A percentile compares a stretch with the other conserved stretches of the same genome.
phyloP scores from a whole-genome alignment of 2,329 filamentous ascomycete species.

The Neobulgaria alba region DNA sequence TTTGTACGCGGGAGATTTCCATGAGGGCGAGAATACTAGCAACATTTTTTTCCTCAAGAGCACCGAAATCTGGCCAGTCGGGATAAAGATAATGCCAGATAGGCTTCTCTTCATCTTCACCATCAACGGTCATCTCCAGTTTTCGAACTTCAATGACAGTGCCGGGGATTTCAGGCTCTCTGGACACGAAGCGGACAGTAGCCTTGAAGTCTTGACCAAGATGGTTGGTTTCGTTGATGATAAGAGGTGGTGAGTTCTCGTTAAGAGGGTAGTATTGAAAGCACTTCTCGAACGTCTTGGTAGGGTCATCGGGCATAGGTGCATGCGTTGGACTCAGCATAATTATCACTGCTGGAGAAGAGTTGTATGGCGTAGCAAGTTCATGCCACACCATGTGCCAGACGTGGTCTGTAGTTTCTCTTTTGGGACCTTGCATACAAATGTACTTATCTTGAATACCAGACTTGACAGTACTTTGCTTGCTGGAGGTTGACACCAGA shows the following conservation, averaged over 20 bases:
- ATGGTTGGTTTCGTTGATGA: slow-evolving; percentile 54
- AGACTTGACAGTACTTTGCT: slow-evolving; percentile 20
- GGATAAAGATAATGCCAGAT: slow-evolving; percentile 82
- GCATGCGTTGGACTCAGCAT: slow-evolving; percentile 87
- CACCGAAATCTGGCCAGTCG: slow-evolving; percentile 84
- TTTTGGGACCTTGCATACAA: slow-evolving; percentile 86
- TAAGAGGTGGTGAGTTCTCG: slow-evolving; percentile 41
- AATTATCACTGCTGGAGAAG: slow-evolving; percentile 70
- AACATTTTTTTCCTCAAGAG: slow-evolving; percentile 62
- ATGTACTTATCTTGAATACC: slow-evolving; percentile 55
- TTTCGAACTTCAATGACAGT: slow-evolving; percentile 67
- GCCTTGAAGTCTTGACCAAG: slow-evolving; percentile 62
- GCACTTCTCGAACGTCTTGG: slow-evolving; percentile 67
- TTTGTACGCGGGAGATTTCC: slow-evolving; percentile 54
- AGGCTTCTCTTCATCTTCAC: slow-evolving; percentile 45
- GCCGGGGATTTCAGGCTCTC: slow-evolving; percentile 41
- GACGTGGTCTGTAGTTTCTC: slow-evolving; percentile 66
- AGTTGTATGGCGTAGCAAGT: slow-evolving; percentile 32
- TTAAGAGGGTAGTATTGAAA: slow-evolving; percentile 73
- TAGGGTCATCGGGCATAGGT: slow-evolving; percentile 19
- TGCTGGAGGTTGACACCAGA: slow-evolving; percentile 31
- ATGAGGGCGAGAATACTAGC: slow-evolving; percentile 62
- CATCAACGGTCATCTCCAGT: slow-evolving; percentile 44
- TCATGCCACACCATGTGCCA: slow-evolving; percentile 96
- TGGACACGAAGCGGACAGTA: slow-evolving; percentile 52